These are phyloP conservation scores for Pezicula radicicola DNA, from an alignment of 2,329 filamentous ascomycete species.

Conservation along the genomic window DNA sequence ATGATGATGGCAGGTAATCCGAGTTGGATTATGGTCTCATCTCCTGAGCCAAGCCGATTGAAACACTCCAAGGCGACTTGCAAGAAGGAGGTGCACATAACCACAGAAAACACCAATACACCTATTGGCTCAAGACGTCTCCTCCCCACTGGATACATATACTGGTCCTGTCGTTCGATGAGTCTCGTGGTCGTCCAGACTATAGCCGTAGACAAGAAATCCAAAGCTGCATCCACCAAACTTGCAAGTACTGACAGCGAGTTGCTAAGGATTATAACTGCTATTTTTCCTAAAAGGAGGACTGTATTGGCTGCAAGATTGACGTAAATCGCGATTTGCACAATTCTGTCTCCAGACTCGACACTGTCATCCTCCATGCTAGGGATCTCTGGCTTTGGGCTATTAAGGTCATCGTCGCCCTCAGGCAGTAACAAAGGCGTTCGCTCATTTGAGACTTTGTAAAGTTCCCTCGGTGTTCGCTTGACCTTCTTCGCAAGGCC, in stretches of 20 bases:
- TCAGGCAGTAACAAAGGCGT: conserved; percentile 54
- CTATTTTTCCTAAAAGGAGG: conserved; percentile 51
- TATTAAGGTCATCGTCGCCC: conserved; percentile 41
- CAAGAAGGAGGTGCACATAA: conserved; percentile 61
- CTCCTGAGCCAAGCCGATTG: conserved; percentile 47
- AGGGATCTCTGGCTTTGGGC: conserved; percentile 57
- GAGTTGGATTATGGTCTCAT: conserved; percentile 46
- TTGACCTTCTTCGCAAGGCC: conserved; percentile 3
- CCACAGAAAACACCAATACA: conserved; percentile 60
- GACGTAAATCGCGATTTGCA: conserved; percentile 81
- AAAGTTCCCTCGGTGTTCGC: conserved; percentile 39
- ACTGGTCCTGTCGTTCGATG: conserved; percentile 42
- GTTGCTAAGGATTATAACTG: conserved; percentile 50
- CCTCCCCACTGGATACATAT: conserved; percentile 52
- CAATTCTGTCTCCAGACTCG: conserved; percentile 70
- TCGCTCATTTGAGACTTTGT: conserved; percentile 64
- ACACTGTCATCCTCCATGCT: conserved; percentile 71
- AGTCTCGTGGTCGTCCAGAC: conserved; percentile 58
- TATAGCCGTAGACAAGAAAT: conserved; percentile 57
- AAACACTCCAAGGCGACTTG: conserved; percentile 62
- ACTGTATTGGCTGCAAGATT: conserved; percentile 59
- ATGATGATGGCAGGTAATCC: conserved; percentile 52
- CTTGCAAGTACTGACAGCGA: conserved; percentile 61
- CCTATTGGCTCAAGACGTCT: conserved; percentile 57
- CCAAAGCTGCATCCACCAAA: conserved; percentile 58